A percentile compares a stretch with the other conserved stretches of the same genome.
These are phyloP conservation scores for Ogataea salicorniae DNA, from an alignment of 805 yeast genomes.

Conservation along the genomic window DNA sequence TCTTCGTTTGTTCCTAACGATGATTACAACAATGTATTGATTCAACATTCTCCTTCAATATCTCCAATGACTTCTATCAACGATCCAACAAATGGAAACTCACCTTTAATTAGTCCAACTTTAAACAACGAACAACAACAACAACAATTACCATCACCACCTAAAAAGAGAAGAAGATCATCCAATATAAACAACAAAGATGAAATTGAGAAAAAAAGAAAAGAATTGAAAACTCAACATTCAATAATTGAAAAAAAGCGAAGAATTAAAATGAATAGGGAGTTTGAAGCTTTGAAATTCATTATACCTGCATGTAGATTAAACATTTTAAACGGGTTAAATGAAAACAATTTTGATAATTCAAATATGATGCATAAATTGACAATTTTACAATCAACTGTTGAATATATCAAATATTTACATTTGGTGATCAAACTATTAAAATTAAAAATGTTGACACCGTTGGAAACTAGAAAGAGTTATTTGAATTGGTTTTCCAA, in stretches of 20 bases:
- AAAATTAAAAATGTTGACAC: slow-evolving; percentile 36
- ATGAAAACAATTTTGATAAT: slow-evolving; percentile 26
- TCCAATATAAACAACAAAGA: slow-evolving; percentile 22
- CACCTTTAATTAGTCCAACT: not conserved
- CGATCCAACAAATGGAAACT: slow-evolving; percentile 15
- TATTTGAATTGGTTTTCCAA: slow-evolving; percentile 26
- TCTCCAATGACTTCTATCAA: slow-evolving; percentile 27
- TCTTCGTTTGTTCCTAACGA: slow-evolving; percentile 27
- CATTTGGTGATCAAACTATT: slow-evolving; percentile 54
- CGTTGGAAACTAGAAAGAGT: slow-evolving; percentile 18
- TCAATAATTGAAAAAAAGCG: slow-evolving; percentile 77
- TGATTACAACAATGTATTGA: slow-evolving; percentile 20
- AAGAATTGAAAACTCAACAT: slow-evolving; percentile 55
- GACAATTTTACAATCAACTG: slow-evolving; percentile 76
- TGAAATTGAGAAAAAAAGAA: slow-evolving; percentile 36
- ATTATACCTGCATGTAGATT: slow-evolving; percentile 75
- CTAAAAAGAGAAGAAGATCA: slow-evolving; percentile 26
- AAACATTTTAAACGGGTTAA: slow-evolving; percentile 29
- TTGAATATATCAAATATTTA: slow-evolving; percentile 69
- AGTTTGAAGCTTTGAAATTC: slow-evolving; percentile 74
- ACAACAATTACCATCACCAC: not conserved
- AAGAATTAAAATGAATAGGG: slow-evolving; percentile 72
- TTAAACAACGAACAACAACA: not conserved
- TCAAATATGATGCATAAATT: slow-evolving; percentile 60
- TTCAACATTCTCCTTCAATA: slow-evolving; percentile 29